Base-by-base conservation (phyloP, 176 grass and related monocot species). In the Juncus effusus region DNA sequence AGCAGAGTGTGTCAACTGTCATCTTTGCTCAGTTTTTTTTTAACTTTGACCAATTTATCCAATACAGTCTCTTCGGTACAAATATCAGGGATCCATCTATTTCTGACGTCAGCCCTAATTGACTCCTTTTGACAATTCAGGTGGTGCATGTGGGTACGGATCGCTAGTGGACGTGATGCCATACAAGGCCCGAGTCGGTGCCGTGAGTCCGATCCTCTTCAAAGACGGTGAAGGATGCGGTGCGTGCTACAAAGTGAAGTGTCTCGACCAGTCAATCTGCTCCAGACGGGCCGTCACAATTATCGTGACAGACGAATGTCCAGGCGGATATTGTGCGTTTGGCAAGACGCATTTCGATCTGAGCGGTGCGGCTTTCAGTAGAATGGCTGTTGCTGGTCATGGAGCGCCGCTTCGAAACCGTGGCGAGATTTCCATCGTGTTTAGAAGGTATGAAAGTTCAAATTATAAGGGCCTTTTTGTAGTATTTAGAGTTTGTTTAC, bases 231-330 rank as follows among this genome's bases (percentile, higher is more conserved):
- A 99, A 67, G 94, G 94, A 42, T 99, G 89, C 78, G 89, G 94
- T 77, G 94, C 88, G 42, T 99, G 94, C 81, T 99, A 93, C 83
- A 99, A 99, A 80, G 94, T 99, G 3, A 75, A 73, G 78, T 99
- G 94, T 83, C 67, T 99, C 37, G 94, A 99, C 80, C 72, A 12
- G 7, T 36, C 57, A 61, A 69, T 99, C 66, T 99, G 94, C 77
- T 99, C 94, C 7, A 86, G 94, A 74, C 83, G 94, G 16, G 88
- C 94, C 39, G 89, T 84, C 67, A 99, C 94, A 2, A 72, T 99
- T 16, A 90, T 99, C 75, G 85, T 99, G 75, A 99, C 94, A 8
- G 88, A 99, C 76, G 83, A 89, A 78, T 99, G 94, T 74, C 94
- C 94, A 45, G 94, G 88, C 5, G 92, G 92, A 0, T 82, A 83